Evolutionary conservation across 495 filamentous ascomycete species (phyloP).

Genomic region (Chaetomium fimeti): DNA sequence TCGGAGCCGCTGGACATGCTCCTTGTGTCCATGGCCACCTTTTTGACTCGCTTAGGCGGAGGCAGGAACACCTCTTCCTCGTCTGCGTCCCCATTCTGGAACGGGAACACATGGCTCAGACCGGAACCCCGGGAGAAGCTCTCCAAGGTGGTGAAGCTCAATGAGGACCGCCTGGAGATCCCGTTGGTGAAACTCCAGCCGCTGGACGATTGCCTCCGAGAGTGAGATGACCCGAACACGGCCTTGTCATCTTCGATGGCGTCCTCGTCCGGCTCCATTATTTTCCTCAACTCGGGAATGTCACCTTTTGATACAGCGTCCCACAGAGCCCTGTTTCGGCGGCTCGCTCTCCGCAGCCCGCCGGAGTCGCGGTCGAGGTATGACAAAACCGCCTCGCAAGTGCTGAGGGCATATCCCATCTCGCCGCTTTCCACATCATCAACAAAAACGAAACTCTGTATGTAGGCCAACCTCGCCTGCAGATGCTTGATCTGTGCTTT

Average conservation of each 20-base stretch:
- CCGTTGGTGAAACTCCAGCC: slow-evolving; percentile 48
- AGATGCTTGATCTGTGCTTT: slow-evolving; percentile 85
- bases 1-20: slow-evolving; percentile 85
- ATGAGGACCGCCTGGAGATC: slow-evolving; percentile 46
- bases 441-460: slow-evolving; percentile 94
- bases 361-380: slow-evolving; percentile 84
- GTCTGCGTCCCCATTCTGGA: slow-evolving; percentile 56
- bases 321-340: slow-evolving; percentile 84
- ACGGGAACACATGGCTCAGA: slow-evolving; percentile 85
- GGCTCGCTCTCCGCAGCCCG: slow-evolving; percentile 76
- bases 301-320: slow-evolving; percentile 75
- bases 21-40: slow-evolving; percentile 81
- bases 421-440: slow-evolving; percentile 97
- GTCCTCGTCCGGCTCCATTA: slow-evolving; percentile 64
- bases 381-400: slow-evolving; percentile 90
- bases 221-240: slow-evolving; percentile 37
- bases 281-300: slow-evolving; percentile 67
- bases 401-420: slow-evolving; percentile 94
- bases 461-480: slow-evolving; percentile 83
- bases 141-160: slow-evolving; percentile 44
- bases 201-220: slow-evolving; percentile 41
- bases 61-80: slow-evolving; percentile 40
- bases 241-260: slow-evolving; percentile 47
- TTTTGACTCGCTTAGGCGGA: slow-evolving; percentile 61
- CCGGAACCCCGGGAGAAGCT: slow-evolving; percentile 58